Evolutionary conservation across 2,329 filamentous ascomycete genomes (phyloP), one percentile per base, ranked within the genome.

Genomic region (Fusarium acutatum): DNA sequence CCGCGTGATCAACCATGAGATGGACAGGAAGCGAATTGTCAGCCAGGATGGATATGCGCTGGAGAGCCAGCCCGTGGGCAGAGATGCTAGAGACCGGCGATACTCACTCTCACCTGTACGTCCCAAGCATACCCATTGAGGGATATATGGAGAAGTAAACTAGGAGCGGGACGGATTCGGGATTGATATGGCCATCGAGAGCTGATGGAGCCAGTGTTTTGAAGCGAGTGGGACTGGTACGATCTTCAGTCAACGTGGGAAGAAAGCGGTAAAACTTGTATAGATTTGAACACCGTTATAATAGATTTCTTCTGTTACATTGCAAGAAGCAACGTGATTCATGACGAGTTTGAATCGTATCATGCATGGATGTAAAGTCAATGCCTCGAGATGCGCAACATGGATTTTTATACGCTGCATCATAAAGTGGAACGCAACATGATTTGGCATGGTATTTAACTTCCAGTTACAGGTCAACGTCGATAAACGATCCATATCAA

Each of bases 21-120:
- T 47, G 26, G 67, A 69, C 13, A 64, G 60, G 28, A 78, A 76
- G 67, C 70, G 74, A 6, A 65, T 78, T 17, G 54, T 67, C 20
- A 78, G 75, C 41, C 63, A 65, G 57, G 77, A 78, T n/a, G 76
- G 60, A 17, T 78, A 76, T 60, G 58, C 71, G 60, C 74, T 78
- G 71, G 76, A 78, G 66, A 75, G 71, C 37, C 73, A 76, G 50
- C 58, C 47, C 11, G 53, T n/a, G 24, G 54, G 20, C 13, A 37
- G 41, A 50, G 30, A 73, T 24, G 56, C 64, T 22, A 49, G 66
- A 26, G n/a, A 57, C 24, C 57, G 11, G 38, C 64, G 64, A 50
- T 69, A 64, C 41, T 49, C 69, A n/a, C 49, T 74, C 49, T 70
- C 67, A 20, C 67, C 67, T 44, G 67, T 46, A 9, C 65, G 66